Evolutionary conservation across 2,329 filamentous ascomycete genomes (phyloP), one percentile per base, ranked within the genome.

Genomic region (Penicillium italicum): DNA sequence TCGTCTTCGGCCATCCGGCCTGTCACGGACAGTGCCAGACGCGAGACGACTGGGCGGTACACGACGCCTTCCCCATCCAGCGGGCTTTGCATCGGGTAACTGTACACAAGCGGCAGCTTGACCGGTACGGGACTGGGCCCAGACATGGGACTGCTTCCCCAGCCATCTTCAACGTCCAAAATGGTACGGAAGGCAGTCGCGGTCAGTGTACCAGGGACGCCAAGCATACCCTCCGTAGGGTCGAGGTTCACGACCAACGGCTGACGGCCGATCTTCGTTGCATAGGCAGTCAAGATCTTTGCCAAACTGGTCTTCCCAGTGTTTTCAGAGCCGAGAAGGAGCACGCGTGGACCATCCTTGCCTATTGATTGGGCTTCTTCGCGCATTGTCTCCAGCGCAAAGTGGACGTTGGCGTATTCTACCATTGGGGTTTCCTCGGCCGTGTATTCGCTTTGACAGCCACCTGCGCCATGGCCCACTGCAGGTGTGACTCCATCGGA

Each of bases 101-200:
- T 90, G 70, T 96, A 96, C 28, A 93, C 91, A 51, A 99, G 77
- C 5, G 94, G 94, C 65, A 96, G 80, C 78, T 97, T 97, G 50
- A 96, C 90, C 0, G 93, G 92, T 18, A 96, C 86, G 0, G 86
- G 84, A 64, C 88, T 94, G 0, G 94, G 92, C 0, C 93, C 94
- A 62, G 89, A 95, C 66, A 92, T 96, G 0, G 93, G 92, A 64
- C 90, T 92, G 62, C 84, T 90, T 10, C 94, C 94, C 86, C 91
- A 97, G 20, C 89, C 90, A 58, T 91, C 87, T 66, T 93, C 89
- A 1, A 96, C 82, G 72, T 97, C 93, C 76, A 97, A 84, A 65
- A 96, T 84, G 0, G 89, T 91, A 10, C 89, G 89, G 69, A 96
- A 91, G 5, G 90, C 89, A n/a, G 89, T 87, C 0, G 92, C 90